A percentile compares a stretch with the other conserved stretches of the same genome.
These are phyloP conservation scores for Hypoxylon crocopeplum DNA, from an alignment of 495 filamentous ascomycete genomes.

Conservation along the genomic window DNA sequence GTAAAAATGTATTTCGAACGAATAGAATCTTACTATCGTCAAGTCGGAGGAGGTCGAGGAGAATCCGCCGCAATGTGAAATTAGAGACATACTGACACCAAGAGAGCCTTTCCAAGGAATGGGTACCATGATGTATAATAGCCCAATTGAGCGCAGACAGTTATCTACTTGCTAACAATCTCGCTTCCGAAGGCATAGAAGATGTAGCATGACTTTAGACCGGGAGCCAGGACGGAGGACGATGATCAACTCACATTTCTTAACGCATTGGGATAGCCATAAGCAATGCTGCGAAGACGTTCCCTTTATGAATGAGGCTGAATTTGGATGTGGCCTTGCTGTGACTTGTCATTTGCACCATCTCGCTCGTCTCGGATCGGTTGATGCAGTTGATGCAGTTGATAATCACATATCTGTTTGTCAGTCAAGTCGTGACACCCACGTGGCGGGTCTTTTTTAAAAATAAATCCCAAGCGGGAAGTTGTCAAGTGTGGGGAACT, in stretches of 20 bases:
- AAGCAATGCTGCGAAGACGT: too few relatives aligned
- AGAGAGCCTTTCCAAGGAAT: background rate
- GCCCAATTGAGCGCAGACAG: background rate
- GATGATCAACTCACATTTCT: background rate
- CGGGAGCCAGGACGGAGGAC: background rate
- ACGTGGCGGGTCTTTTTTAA: constrained; percentile 21
- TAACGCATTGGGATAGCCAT: too few relatives aligned
- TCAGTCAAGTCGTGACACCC: constrained; percentile 14
- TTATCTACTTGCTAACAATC: background rate
- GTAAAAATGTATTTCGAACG: too few relatives aligned
- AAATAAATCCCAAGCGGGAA: constrained; percentile 10
- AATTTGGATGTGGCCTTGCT: background rate
- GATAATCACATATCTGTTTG: constrained; percentile 7
- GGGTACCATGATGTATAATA: background rate
- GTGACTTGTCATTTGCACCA: constrained; percentile 9
- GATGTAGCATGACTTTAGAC: background rate
- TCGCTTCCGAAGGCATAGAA: background rate
- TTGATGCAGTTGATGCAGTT: background rate
- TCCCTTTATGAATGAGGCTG: too few relatives aligned
- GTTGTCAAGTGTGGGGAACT: constrained; percentile 18
- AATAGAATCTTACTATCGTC: too few relatives aligned
- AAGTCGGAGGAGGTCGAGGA: too few relatives aligned
- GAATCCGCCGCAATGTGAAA: too few relatives aligned
- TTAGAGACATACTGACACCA: too few relatives aligned
- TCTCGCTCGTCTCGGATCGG: background rate